Conservation (phyloP, 73 alveolate species). For the Paramecium octaurelia region DNA sequence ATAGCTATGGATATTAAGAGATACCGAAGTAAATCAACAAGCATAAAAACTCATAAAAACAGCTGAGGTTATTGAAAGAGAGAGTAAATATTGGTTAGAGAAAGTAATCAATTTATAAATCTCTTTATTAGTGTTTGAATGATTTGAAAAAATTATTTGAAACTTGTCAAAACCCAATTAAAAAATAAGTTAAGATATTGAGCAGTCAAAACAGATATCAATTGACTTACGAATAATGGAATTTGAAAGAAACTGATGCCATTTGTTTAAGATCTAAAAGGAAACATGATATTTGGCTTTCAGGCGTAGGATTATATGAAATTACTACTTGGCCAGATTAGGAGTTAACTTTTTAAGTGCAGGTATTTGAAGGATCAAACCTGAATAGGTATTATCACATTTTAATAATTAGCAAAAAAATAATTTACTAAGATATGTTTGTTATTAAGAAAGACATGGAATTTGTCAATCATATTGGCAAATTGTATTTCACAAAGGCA, state of each 20-base stretch:
- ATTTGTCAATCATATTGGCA: neutral
- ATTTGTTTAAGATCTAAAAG: conserved; percentile 20
- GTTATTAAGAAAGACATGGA: neutral
- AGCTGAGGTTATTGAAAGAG: conserved; percentile 26
- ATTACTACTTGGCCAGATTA: conserved; percentile 15
- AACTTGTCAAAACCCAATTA: neutral
- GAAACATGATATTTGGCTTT: conserved; percentile 45
- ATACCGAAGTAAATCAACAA: neutral
- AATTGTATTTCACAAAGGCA: conserved; percentile 23
- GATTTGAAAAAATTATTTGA: conserved; percentile 11
- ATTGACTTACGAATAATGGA: conserved; percentile 34
- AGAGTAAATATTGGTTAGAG: conserved; percentile 30
- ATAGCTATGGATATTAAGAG: conserved; percentile 24
- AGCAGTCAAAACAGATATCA: conserved; percentile 19
- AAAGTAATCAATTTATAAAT: neutral
- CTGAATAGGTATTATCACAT: neutral
- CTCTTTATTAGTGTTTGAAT: neutral
- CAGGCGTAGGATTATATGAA: conserved; percentile 40
- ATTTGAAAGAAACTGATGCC: conserved; percentile 29
- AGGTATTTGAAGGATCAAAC: neutral
- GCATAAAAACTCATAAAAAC: conserved; percentile 1
- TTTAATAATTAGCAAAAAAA: neutral
- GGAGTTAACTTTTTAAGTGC: neutral
- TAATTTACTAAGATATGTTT: neutral
- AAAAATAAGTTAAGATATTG: neutral